phyloP scores from a whole-genome alignment of 192 early-diverging fungal genomes.

The Lunasporangiospora selenospora region DNA sequence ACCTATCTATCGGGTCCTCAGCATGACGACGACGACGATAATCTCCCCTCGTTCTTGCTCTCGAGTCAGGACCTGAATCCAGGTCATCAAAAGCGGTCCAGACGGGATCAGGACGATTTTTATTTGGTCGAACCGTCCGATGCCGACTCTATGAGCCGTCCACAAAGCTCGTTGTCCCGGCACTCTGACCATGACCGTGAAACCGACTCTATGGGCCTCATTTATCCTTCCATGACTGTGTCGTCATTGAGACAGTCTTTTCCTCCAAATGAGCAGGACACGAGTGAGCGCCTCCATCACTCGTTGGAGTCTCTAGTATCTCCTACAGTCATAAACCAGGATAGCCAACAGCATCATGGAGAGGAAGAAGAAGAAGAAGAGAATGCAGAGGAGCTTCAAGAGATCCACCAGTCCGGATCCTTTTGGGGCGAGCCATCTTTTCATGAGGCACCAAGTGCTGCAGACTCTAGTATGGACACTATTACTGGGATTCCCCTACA shows the following conservation, averaged over 20 bases:
- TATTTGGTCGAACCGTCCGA: constrained; percentile 27
- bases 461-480: not conserved
- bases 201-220: constrained; percentile 17
- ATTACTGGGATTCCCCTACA: not conserved
- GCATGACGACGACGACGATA: constrained; percentile 6
- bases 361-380: too few relatives aligned
- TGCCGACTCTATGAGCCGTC: constrained; percentile 16
- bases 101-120: constrained; percentile 21
- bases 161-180: constrained; percentile 24
- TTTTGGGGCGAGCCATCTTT: not conserved
- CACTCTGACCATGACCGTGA: constrained; percentile 17
- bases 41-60: constrained; percentile 5
- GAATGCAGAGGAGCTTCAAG: constrained; percentile 1
- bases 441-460: not conserved
- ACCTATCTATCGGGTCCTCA: not conserved
- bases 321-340: too few relatives aligned
- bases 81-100: not conserved
- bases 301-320: constrained; percentile 7
- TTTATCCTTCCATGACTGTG: constrained; percentile 38
- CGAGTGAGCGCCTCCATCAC: not conserved
- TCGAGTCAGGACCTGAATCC: constrained; percentile 13
- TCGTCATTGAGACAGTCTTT: constrained; percentile 2
- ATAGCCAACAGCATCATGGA: too few relatives aligned
- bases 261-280: not conserved
- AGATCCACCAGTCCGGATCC: constrained; percentile 11